Percentiles rank a stretch among this genome's conserved stretches.
Conservation (phyloP, 352 stramenopile genomes). For the Plasmopara viticola region DNA sequence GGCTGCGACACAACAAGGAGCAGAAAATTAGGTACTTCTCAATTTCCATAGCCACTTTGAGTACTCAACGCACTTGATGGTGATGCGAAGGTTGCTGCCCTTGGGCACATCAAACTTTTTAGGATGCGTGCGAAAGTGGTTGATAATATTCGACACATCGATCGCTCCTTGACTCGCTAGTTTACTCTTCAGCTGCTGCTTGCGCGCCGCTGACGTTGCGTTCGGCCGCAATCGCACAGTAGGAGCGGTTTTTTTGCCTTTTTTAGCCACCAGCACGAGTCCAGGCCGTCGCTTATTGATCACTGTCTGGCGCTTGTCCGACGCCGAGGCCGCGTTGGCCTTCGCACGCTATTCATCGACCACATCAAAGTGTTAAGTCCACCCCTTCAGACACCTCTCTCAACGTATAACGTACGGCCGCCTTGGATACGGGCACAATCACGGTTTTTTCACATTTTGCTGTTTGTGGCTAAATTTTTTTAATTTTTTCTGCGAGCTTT, state of each 20-base stretch:
- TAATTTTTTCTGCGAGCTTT: slow-evolving; percentile 12
- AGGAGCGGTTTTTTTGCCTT: slow-evolving; percentile 20
- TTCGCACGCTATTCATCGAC: slow-evolving; percentile 26
- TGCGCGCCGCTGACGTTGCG: slow-evolving; percentile 37
- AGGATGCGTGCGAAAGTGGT: slow-evolving; percentile 68
- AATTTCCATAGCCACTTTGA: not conserved
- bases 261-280: slow-evolving; percentile 35
- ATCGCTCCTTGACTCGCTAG: slow-evolving; percentile 24
- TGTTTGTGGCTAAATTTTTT: slow-evolving; percentile 37
- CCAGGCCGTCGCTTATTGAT: slow-evolving; percentile 67
- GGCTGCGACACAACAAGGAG: slow-evolving; percentile 19
- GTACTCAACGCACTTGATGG: slow-evolving; percentile 56
- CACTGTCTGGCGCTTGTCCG: slow-evolving; percentile 55
- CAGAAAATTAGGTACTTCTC: slow-evolving; percentile 4
- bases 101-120: slow-evolving; percentile 80
- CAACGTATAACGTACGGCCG: slow-evolving; percentile 28
- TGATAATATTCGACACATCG: slow-evolving; percentile 74
- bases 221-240: slow-evolving; percentile 37
- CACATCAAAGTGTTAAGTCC: not conserved
- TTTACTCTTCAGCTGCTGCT: slow-evolving; percentile 20
- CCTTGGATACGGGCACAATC: slow-evolving; percentile 56
- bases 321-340: slow-evolving; percentile 38
- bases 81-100: slow-evolving; percentile 72
- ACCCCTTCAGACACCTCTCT: not conserved
- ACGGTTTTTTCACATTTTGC: slow-evolving; percentile 74